These are phyloP conservation scores for Lentinula raphanica DNA, from an alignment of 768 basidiomycete species.

Conservation along the genomic window DNA sequence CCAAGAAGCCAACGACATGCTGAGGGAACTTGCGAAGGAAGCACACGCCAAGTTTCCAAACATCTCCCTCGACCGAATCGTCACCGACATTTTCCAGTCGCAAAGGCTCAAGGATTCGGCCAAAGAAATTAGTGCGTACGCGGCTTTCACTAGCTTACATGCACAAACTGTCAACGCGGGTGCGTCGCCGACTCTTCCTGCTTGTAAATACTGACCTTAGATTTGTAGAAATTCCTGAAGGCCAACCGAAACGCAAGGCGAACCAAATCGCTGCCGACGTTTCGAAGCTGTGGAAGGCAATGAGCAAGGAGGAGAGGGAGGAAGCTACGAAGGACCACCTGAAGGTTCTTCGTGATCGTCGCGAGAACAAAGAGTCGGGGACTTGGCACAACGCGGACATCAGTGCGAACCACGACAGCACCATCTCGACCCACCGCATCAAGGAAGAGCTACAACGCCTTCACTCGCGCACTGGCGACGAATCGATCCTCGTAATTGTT, in stretches of 20 bases:
- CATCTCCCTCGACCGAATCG: neutral
- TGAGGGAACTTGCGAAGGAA: neutral
- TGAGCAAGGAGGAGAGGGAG: slow-evolving; percentile 3
- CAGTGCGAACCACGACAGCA: slow-evolving; percentile 4
- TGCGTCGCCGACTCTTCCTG: neutral
- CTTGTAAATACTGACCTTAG: too few species aligned
- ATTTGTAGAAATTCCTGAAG: neutral
- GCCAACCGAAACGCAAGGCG: neutral
- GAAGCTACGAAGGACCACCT: neutral
- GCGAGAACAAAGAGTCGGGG: slow-evolving; percentile 1
- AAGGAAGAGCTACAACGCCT: slow-evolving; percentile 1
- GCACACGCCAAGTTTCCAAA: neutral
- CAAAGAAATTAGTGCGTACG: neutral
- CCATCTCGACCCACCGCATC: neutral
- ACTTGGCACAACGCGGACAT: neutral
- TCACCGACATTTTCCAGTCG: neutral
- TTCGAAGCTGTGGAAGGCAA: slow-evolving; percentile 2
- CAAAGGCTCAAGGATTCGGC: neutral
- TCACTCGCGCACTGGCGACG: slow-evolving; percentile 8
- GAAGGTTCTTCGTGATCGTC: neutral
- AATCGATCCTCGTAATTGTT: slow-evolving; percentile 1
- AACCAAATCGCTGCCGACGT: neutral
- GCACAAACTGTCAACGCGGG: neutral
- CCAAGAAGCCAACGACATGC: neutral
- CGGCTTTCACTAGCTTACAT: slow-evolving; percentile 7